Evolutionary conservation across 2,329 filamentous ascomycete genomes (phyloP), one percentile per base, ranked within the genome.

Genomic region (Aspergillus niger): DNA sequence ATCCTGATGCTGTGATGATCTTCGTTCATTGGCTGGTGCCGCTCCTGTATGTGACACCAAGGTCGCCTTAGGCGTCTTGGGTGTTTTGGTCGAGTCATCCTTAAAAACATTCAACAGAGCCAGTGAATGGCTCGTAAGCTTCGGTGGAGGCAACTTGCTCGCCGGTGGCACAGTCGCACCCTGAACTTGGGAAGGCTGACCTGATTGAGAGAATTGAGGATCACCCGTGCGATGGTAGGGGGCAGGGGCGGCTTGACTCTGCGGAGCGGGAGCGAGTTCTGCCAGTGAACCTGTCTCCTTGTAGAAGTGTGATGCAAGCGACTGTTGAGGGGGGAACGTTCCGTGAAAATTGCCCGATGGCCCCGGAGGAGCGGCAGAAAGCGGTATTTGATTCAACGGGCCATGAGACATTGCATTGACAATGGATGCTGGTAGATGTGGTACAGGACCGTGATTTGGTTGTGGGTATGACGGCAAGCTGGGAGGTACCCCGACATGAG

Each of bases 71-170:
- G 67, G 10, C 8, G 63, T 55, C 55, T 70, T 70, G 8, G 72
- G 64, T 1, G 70, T 69, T 51, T 72, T 71, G 13, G 65, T 57
- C 24, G 65, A 64, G 8, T 73, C 68, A 36, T 70, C 69, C 65
- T 82, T 87, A 76, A 89, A 87, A 1, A 83, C 80, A 65, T 83
- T 85, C 52, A 89, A 74, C 36, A 89, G 71, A n/a, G 80, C 80
- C 60, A 84, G 77, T 1, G 84, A 80, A 70, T 89, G 85, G 11
- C 80, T 80, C 38, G 79, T 87, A 32, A 88, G 79, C 63, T 82
- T 84, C 6, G 85, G 85, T 41, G 82, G 79, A 15, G 86, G 86
- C 24, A 89, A 70, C 55, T 84, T 83, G 70, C 66, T 85, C 72
- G 86, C 83, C 36, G 83, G 80, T 1, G 86, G 86, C 30, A 83